Evolutionary conservation across 768 basidiomycete genomes (phyloP), one percentile per base, ranked within the genome.

Genomic region (Cystofilobasidium ferigula): DNA sequence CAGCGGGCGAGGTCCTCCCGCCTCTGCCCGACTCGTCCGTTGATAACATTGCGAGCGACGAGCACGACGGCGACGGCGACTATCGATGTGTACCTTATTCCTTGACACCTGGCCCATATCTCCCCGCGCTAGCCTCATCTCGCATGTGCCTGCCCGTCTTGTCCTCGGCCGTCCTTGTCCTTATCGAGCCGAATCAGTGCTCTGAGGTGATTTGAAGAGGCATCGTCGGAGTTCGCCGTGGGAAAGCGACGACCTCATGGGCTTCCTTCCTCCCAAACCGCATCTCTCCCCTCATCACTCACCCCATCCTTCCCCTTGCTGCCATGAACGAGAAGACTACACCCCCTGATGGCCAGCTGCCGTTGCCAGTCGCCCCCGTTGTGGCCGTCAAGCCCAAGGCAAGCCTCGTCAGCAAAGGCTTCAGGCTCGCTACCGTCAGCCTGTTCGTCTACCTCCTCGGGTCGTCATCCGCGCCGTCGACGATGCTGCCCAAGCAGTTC

Each of bases 41-140:
- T 7, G 62, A 62, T 8, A 16, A 28, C 18, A 45, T 16, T 12
- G 24, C n/a, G 24, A 47, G 36, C 18, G 63, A 32, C 1, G 63
- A 64, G 28, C 56, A 38, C 1, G 57, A 59, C 28, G 35, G 34
- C 28, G 63, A 42, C 32, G 57, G 43, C 51, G 51, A 32, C 40
- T n/a, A n/a, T 8, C 22, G 45, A 22, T n/a, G 30, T 30, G 28
- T 26, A 32, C 12, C 22, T 3, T 3, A 14, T 18, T 9, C 40
- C 20, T 45, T 9, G 43, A 20, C 43, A 20, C 43, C 10, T 5
- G 43, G 13, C 43, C n/a, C n/a, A n/a, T n/a, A n/a, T n/a, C n/a
- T n/a, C n/a, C n/a, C n/a, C n/a, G n/a, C n/a, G n/a, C n/a, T n/a
- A n/a, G n/a, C n/a, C n/a, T n/a, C n/a, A n/a, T n/a, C n/a, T n/a